A percentile compares a stretch with the other conserved stretches of the same genome.
phyloP scores from a whole-genome alignment of 306 rosid genomes.

The Cercis canadensis region DNA sequence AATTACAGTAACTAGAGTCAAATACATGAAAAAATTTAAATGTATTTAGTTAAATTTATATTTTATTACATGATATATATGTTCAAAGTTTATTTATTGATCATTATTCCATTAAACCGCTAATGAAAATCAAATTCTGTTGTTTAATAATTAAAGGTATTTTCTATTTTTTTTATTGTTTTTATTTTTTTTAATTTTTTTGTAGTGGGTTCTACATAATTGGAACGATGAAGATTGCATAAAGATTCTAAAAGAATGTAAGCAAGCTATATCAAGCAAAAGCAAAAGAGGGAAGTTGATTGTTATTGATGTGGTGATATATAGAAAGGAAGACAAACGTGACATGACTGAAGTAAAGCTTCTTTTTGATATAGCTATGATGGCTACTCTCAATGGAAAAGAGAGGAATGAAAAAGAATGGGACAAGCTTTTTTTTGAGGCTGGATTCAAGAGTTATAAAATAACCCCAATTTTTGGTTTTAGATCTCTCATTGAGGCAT shows the following conservation, averaged over 20 bases:
- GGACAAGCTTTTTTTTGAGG: background rate
- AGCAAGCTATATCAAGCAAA: background rate
- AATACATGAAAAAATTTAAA: no score
- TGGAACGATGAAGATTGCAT: background rate
- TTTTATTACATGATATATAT: no score
- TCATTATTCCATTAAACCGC: no score
- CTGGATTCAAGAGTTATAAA: background rate
- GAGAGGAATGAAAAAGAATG: background rate
- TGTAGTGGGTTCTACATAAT: background rate
- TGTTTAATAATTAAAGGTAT: no score
- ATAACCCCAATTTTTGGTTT: background rate
- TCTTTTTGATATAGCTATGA: background rate
- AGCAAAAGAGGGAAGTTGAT: background rate
- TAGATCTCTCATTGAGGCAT: no score
- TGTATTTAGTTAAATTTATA: no score
- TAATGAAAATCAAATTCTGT: no score
- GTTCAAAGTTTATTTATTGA: no score
- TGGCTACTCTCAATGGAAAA: background rate
- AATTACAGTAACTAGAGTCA: no score
- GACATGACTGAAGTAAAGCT: background rate
- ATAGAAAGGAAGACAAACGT: background rate
- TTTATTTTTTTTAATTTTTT: background rate
- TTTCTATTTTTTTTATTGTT: no score
- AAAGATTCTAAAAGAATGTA: background rate
- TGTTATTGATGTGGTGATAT: background rate